These are phyloP conservation scores for Mucor lusitanicus DNA, from an alignment of 371 early-diverging fungal genomes.

Conservation along the genomic window DNA sequence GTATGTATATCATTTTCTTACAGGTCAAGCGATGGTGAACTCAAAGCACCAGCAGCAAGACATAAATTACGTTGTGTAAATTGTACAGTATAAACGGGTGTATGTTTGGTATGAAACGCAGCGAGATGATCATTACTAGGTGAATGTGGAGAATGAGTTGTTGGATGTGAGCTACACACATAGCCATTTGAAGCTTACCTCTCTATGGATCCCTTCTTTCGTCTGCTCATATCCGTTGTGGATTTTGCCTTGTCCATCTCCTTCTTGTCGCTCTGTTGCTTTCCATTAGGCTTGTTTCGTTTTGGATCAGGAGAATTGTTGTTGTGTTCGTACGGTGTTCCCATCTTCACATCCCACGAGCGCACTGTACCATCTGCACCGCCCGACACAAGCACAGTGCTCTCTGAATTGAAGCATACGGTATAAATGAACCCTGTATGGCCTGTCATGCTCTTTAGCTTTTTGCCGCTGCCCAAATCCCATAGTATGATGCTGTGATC, in stretches of 20 bases:
- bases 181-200: conserved; percentile 24
- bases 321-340: conserved; percentile 31
- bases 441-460: conserved; percentile 80
- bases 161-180: not conserved
- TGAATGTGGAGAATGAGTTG: not conserved
- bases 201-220: conserved; percentile 35
- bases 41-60: conserved; percentile 67
- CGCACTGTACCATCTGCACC: conserved; percentile 92
- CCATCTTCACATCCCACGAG: conserved; percentile 91
- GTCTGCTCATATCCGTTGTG: conserved; percentile 20
- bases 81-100: conserved; percentile 87
- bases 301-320: conserved; percentile 23
- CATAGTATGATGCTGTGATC: conserved; percentile 92
- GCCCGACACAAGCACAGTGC: conserved; percentile 87
- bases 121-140: conserved; percentile 67
- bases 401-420: conserved; percentile 85
- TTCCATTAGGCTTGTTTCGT: conserved; percentile 26
- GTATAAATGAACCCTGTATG: conserved; percentile 90
- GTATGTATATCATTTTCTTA: not conserved
- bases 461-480: conserved; percentile 93
- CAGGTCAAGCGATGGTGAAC: conserved; percentile 6
- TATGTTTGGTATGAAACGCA: conserved; percentile 90
- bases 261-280: conserved; percentile 36
- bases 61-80: conserved; percentile 93
- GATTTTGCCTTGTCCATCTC: conserved; percentile 25